These are phyloP conservation scores for Lichtheimia corymbifera DNA, from an alignment of 371 early-diverging fungal species.

Conservation along the genomic window DNA sequence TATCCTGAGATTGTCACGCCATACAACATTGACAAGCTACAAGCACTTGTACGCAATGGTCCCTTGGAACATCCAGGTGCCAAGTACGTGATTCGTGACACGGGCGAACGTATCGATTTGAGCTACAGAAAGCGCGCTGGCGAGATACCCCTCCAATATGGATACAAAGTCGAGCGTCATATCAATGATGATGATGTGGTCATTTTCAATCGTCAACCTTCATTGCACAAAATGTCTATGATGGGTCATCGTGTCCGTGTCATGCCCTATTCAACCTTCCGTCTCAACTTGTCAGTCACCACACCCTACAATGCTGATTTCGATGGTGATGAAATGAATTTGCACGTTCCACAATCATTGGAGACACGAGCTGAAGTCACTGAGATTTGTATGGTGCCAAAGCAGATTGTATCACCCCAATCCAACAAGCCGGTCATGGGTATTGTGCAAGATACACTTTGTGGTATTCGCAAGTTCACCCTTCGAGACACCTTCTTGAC, in stretches of 20 bases:
- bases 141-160: constrained; percentile 90
- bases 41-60: constrained; percentile 93
- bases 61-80: constrained; percentile 99
- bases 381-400: constrained; percentile 97
- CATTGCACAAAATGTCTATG: constrained; percentile 99
- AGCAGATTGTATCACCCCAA: constrained; percentile 98
- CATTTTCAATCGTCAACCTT: constrained; percentile 99
- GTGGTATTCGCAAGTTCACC: constrained; percentile 97
- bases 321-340: constrained; percentile 99
- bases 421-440: constrained; percentile 99
- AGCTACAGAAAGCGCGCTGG: constrained; percentile 88
- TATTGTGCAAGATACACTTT: constrained; percentile 99
- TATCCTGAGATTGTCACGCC: constrained; percentile 98
- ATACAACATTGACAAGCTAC: constrained; percentile 95
- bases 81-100: constrained; percentile 97
- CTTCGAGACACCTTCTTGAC: constrained; percentile 92
- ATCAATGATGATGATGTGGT: constrained; percentile 96
- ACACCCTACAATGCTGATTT: constrained; percentile 99
- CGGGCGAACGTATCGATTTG: constrained; percentile 97
- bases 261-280: constrained; percentile 99
- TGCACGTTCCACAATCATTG: constrained; percentile 98
- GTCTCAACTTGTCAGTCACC: constrained; percentile 98
- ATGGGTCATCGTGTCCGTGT: constrained; percentile 99
- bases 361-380: constrained; percentile 96
- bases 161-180: constrained; percentile 98